A percentile compares a stretch with the other conserved stretches of the same genome.
These are phyloP conservation scores for Wickerhamomyces subpelliculosus DNA, from an alignment of 805 yeast species.

Conservation along the genomic window DNA sequence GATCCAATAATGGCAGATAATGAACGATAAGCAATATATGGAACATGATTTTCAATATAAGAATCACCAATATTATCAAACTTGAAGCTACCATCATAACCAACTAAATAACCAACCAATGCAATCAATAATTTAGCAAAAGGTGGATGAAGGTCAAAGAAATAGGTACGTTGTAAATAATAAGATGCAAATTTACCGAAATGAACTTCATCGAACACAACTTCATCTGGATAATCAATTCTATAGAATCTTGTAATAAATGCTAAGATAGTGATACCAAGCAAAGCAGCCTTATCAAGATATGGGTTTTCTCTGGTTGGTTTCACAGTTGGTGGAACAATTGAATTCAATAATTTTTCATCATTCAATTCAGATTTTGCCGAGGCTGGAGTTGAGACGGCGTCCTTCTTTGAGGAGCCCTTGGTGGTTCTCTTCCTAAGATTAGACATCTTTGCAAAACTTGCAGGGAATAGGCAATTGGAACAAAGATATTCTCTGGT, in stretches of 20 bases:
- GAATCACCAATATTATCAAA: slow-evolving; percentile 85
- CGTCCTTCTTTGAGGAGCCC: slow-evolving; percentile 1
- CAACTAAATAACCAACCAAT: slow-evolving; percentile 78
- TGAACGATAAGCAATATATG: slow-evolving; percentile 77
- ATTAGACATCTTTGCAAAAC: not conserved
- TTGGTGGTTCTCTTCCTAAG: slow-evolving; percentile 7
- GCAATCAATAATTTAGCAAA: slow-evolving; percentile 93
- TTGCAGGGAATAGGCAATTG: not conserved
- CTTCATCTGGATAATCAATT: slow-evolving; percentile 62
- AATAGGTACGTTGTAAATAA: slow-evolving; percentile 84
- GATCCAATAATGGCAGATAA: slow-evolving; percentile 78
- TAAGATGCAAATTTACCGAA: slow-evolving; percentile 82
- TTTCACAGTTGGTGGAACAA: not conserved
- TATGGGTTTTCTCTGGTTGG: not conserved
- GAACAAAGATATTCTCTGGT: not conserved
- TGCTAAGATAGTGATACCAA: slow-evolving; percentile 58
- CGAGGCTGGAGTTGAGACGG: not conserved
- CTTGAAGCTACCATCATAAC: slow-evolving; percentile 88
- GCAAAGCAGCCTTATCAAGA: slow-evolving; percentile 39
- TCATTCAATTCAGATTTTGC: not conserved
- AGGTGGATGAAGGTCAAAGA: slow-evolving; percentile 97
- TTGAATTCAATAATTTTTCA: not conserved
- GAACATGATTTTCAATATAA: slow-evolving; percentile 73
- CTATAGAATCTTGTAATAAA: slow-evolving; percentile 58
- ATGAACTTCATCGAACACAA: slow-evolving; percentile 83